Evolutionary conservation across 371 early-diverging fungal genomes (phyloP), one percentile per base, ranked within the genome.

Genomic region (Smittium mucronatum): DNA sequence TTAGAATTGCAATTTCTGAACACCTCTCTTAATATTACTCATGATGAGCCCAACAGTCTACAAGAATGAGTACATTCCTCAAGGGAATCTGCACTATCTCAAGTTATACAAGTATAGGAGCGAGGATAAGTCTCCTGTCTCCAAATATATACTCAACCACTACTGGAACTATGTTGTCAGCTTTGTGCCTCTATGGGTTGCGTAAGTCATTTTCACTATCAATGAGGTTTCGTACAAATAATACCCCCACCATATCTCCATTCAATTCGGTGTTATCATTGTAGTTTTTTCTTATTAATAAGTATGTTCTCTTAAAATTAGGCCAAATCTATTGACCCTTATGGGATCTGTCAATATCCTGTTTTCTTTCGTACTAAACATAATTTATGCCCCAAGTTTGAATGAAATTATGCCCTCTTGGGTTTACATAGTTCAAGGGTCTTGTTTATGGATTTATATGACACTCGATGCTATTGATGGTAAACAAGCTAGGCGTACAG

Each of bases 161-260:
- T 97, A 96, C 82, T 96, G 95, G 94, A 91, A 88, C 75, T 85
- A 84, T 76, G 82, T 93, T 25, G 87, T 96, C 29, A 84, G 88
- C 70, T 78, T 90, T 61, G 92, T 98, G 72, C 98, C 98, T 15
- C 59, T 88, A 64, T 88, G 90, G 85, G 85, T 98, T 81, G 95
- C 96, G 69, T 69, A 69, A 69, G 64, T 63, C 63, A 29, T 2
- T 33, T 88, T 92, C n/a, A n/a, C n/a, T n/a, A n/a, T n/a, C n/a
- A n/a, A n/a, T n/a, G 83, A 76, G n/a, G 25, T 58, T 25, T 58
- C n/a, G 58, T 25, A n/a, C 25, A 25, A 58, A 58, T 58, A 25
- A 58, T 58, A 25, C 25, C 25, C 58, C 58, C 25, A 58, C 58
- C 58, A 58, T 58, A 58, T n/a, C 25, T n/a, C 25, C 25, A 25